Evolutionary conservation across 1,139 yeast species (phyloP).

Genomic region (Yueomyces sp.): DNA sequence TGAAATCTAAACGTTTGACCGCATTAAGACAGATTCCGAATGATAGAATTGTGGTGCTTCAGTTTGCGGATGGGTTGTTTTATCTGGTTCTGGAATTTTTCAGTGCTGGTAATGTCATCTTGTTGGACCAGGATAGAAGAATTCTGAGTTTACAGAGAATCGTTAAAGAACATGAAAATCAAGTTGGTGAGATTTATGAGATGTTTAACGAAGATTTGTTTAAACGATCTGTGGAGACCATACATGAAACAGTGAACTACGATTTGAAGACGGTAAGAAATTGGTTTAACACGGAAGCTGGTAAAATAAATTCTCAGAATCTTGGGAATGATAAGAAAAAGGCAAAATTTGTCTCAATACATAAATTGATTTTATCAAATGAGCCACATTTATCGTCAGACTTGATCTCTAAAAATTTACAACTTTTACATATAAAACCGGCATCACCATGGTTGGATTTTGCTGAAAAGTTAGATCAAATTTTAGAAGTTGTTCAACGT

Average conservation of each 20-base stretch:
- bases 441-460: constrained; percentile 29
- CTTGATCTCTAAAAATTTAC: constrained; percentile 48
- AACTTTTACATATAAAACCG: constrained; percentile 35
- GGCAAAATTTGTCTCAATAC: constrained; percentile 42
- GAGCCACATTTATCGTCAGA: constrained; percentile 72
- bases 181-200: constrained; percentile 57
- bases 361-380: constrained; percentile 55
- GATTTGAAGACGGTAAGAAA: constrained; percentile 27
- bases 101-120: constrained; percentile 83
- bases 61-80: constrained; percentile 69
- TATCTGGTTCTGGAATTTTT: constrained; percentile 81
- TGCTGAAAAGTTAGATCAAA: constrained; percentile 12
- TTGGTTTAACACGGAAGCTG: constrained; percentile 39
- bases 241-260: constrained; percentile 11
- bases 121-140: constrained; percentile 55
- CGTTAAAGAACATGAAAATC: constrained; percentile 59
- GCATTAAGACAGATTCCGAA: constrained; percentile 59
- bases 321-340: constrained; percentile 20
- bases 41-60: constrained; percentile 69
- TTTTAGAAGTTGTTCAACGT: constrained; percentile 35
- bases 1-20: constrained; percentile 68
- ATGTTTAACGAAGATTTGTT: constrained; percentile 45
- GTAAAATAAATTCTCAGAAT: constrained; percentile 16
- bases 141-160: constrained; percentile 68
- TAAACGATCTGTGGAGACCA: constrained; percentile 11